Base-by-base conservation (phyloP, 768 basidiomycete species). In the Gymnopilus dilepis region DNA sequence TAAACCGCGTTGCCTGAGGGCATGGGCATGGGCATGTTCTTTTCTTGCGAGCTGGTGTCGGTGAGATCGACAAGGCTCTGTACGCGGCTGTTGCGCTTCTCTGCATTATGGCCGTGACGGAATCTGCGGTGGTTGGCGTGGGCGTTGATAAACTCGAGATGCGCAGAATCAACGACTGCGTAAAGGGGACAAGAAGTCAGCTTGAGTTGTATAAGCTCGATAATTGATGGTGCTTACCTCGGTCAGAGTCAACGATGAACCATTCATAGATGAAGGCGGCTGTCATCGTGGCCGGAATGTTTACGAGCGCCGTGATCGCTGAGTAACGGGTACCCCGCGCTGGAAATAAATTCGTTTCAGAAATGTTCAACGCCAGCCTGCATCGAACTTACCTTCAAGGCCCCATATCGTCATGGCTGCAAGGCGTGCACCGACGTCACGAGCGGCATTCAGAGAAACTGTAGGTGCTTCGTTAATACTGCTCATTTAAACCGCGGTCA, bases 371-470 rank as follows among this genome's bases (percentile, higher is more conserved):
- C 33, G 6, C 2, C 17, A 52, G n/a, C 3, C 22, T 8, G 33
- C 63, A n/a, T 2, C 33, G 13, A 31, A 59, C 72, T 21, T 61
- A 80, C 81, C 81, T 63, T 70, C 67, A 2, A 33, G 67, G 19
- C 89, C 89, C 81, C 85, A 90, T 57, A 90, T 82, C 3, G 86
- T 78, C 72, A 91, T 69, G 0, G 80, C 83, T 65, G 83, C 81
- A n/a, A 90, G 62, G 15, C 89, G 84, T 4, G 81, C 86, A 19
- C 89, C 89, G 42, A 91, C 28, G 69, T 91, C 89, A 68, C 89
- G 87, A 28, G 88, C 87, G 3, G 86, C 73, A 71, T 91, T 91
- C 33, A 88, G 77, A 13, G 86, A 79, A 45, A 91, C 82, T 86
- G 58, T 8, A 61, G 45, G 47, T 21, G 63, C 17, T 30, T n/a